These are phyloP conservation scores for Dryadomyces quercus-mongolicae DNA, from an alignment of 2,329 filamentous ascomycete species.

Conservation along the genomic window DNA sequence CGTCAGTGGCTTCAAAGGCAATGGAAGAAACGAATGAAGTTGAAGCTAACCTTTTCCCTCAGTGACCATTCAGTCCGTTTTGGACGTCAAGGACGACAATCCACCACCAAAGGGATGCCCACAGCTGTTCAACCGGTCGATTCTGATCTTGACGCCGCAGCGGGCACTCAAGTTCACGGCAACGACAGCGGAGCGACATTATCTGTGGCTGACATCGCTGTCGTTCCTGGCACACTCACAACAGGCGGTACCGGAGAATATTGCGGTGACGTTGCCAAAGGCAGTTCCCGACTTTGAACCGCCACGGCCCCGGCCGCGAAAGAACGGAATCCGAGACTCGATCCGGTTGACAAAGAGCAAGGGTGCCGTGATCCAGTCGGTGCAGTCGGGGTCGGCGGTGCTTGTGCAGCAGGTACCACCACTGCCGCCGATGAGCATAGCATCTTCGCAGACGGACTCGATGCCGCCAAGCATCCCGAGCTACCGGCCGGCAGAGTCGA, in stretches of 20 bases:
- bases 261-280: constrained; percentile 34
- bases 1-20: constrained; percentile 44
- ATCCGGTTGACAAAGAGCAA: constrained; percentile 78
- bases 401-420: constrained; percentile 9
- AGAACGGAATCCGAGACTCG: constrained; percentile 64
- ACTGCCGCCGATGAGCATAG: constrained; percentile 14
- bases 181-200: constrained; percentile 70
- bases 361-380: constrained; percentile 13
- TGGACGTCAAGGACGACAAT: constrained; percentile 94
- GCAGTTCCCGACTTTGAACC: constrained; percentile 39
- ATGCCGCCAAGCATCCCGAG: constrained; percentile 38
- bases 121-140: constrained; percentile 76
- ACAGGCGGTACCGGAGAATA: constrained; percentile 65
- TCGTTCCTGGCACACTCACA: constrained; percentile 90
- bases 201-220: constrained; percentile 85
- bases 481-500: constrained; percentile 27
- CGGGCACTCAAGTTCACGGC: constrained; percentile 94
- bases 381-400: constrained; percentile 14
- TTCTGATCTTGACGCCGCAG: constrained; percentile 86
- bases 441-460: constrained; percentile 24
- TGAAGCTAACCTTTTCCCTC: constrained; percentile 15
- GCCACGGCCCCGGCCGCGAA: constrained; percentile 33
- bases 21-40: background rate
- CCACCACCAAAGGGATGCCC: constrained; percentile 59
- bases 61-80: constrained; percentile 92